Conservation (phyloP, 768 basidiomycete genomes). For the Pleurotus cornucopiae region DNA sequence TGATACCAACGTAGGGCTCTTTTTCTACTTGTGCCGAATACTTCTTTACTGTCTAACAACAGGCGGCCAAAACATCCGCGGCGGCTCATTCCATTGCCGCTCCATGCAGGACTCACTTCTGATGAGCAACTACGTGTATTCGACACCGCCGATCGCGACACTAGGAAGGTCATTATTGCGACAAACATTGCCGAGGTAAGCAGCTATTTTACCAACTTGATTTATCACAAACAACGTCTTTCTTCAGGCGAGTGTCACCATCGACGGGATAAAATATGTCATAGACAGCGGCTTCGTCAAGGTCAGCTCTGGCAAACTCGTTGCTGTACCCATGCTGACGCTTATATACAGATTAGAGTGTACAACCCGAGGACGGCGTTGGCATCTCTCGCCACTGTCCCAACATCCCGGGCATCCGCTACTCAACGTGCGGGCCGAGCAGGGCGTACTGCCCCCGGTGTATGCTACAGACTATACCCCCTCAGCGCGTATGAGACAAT, state of each 20-base stretch:
- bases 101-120: slow-evolving; percentile 86
- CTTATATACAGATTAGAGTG: slow-evolving; percentile 63
- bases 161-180: slow-evolving; percentile 84
- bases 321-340: neutral
- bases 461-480: slow-evolving; percentile 91
- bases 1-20: slow-evolving; percentile 58
- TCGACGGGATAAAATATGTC: slow-evolving; percentile 92
- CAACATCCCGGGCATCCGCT: slow-evolving; percentile 85
- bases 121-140: slow-evolving; percentile 89
- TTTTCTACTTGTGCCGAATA: slow-evolving; percentile 4
- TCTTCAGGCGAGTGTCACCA: slow-evolving; percentile 86
- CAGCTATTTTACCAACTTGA: neutral
- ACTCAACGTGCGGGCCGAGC: slow-evolving; percentile 93
- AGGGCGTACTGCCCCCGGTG: slow-evolving; percentile 87
- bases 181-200: slow-evolving; percentile 94
- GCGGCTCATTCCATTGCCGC: slow-evolving; percentile 62
- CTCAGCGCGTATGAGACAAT: slow-evolving; percentile 55
- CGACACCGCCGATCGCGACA: slow-evolving; percentile 66
- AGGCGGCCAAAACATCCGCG: slow-evolving; percentile 53
- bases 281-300: slow-evolving; percentile 96
- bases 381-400: slow-evolving; percentile 78
- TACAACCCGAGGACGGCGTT: slow-evolving; percentile 86
- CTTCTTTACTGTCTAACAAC: neutral
- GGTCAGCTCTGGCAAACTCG: slow-evolving; percentile 33
- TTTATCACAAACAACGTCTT: neutral